Percentiles rank a stretch among this genome's conserved stretches.
Conservation (phyloP, 371 early-diverging fungal genomes). For the Choanephora cucurbitarum region DNA sequence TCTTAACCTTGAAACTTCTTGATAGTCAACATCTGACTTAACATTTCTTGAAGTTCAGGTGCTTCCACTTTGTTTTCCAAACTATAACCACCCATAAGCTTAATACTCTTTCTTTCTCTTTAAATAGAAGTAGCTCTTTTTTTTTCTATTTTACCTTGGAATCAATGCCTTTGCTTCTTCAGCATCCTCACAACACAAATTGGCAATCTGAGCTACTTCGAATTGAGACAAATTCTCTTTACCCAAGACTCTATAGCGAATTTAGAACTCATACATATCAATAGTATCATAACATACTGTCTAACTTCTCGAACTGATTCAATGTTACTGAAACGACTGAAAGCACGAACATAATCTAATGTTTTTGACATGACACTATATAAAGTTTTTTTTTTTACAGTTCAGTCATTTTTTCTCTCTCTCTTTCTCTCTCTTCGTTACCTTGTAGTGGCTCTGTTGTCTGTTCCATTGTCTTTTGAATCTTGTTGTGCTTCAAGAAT, state of each 20-base stretch:
- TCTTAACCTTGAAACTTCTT: constrained; percentile 72
- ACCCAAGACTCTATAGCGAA: constrained; percentile 49
- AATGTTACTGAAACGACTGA: constrained; percentile 81
- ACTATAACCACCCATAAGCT: constrained; percentile 2
- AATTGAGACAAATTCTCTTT: constrained; percentile 71
- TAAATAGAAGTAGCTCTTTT: constrained; percentile 1
- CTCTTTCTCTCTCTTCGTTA: constrained; percentile 21
- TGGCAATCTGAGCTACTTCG: constrained; percentile 87
- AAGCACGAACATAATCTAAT: constrained; percentile 77
- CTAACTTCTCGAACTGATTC: constrained; percentile 86
- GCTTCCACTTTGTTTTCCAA: constrained; percentile 25
- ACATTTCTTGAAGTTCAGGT: constrained; percentile 60
- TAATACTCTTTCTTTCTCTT: not conserved
- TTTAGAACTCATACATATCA: not conserved
- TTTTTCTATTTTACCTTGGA: constrained; percentile 64
- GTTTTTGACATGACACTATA: constrained; percentile 78
- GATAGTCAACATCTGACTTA: constrained; percentile 75
- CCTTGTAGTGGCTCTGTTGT: constrained; percentile 44
- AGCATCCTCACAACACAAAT: constrained; percentile 84
- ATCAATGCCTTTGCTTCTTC: constrained; percentile 86
- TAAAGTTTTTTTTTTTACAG: too few relatives aligned
- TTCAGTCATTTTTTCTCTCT: too few relatives aligned
- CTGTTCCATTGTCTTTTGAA: constrained; percentile 36
- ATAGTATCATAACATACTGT: constrained; percentile 50
- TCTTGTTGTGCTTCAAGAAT: constrained; percentile 73